Percentiles rank a stretch among this genome's conserved stretches.
phyloP scores from a whole-genome alignment of 2,329 filamentous ascomycete genomes.

The Lachnellula willkommii region DNA sequence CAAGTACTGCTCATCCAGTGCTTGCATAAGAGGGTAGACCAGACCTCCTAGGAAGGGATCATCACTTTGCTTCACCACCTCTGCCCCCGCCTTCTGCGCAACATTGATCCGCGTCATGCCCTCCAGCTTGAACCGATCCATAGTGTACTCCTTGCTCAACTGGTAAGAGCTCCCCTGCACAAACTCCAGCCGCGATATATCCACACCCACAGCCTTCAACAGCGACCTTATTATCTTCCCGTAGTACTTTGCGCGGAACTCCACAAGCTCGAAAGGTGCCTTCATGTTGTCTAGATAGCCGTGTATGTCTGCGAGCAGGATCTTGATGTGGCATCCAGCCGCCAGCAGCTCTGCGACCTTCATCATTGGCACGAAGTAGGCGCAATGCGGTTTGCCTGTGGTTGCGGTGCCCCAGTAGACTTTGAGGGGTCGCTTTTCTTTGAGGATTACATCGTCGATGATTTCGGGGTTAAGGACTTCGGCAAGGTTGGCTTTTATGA shows the following conservation, averaged over 20 bases:
- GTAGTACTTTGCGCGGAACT: conserved; percentile 81
- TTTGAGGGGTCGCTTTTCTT: conserved; percentile 64
- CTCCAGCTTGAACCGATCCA: conserved; percentile 78
- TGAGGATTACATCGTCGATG: conserved; percentile 64
- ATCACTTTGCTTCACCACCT: conserved; percentile 87
- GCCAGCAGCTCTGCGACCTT: conserved; percentile 85
- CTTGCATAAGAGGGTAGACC: conserved; percentile 83
- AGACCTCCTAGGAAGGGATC: conserved; percentile 70
- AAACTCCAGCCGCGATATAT: conserved; percentile 73
- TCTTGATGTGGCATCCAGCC: conserved; percentile 75
- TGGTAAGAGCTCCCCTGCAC: conserved; percentile 84
- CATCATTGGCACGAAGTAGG: conserved; percentile 75
- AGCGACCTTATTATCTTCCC: conserved; percentile 67
- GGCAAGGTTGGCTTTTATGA: conserved; percentile 75
- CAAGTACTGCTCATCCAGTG: conserved; percentile 77
- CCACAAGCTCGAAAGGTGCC: conserved; percentile 81
- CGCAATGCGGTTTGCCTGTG: conserved; percentile 73
- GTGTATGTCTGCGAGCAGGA: conserved; percentile 70
- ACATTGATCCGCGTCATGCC: conserved; percentile 29
- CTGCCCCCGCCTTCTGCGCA: conserved; percentile 84
- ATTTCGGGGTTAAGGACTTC: conserved; percentile 83
- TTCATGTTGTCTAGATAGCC: conserved; percentile 81
- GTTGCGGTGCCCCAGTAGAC: conserved; percentile 76
- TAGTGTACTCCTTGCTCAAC: conserved; percentile 64
- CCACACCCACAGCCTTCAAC: conserved; percentile 66